A percentile compares a stretch with the other conserved stretches of the same genome.
These are phyloP conservation scores for Annulohypoxylon stygium DNA, from an alignment of 495 filamentous ascomycete genomes.

Conservation along the genomic window DNA sequence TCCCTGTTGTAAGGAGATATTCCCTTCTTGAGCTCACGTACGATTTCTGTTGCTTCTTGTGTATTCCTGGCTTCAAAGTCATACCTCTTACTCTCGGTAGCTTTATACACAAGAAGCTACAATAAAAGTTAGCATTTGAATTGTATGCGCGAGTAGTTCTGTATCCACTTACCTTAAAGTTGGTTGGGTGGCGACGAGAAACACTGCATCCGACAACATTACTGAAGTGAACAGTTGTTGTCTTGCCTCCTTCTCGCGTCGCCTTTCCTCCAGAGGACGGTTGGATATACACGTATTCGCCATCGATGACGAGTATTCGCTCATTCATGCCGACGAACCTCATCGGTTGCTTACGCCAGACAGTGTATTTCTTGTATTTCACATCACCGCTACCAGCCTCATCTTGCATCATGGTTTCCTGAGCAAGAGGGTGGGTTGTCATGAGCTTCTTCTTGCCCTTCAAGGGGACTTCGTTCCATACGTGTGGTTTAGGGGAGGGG, in stretches of 20 bases:
- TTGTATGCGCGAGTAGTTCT: neutral
- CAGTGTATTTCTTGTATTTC: constrained; percentile 87
- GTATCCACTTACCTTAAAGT: constrained; percentile 76
- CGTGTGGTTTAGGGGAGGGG: constrained; percentile 80
- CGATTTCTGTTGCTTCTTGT: constrained; percentile 88
- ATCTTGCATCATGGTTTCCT: constrained; percentile 75
- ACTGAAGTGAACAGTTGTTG: constrained; percentile 90
- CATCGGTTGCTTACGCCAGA: constrained; percentile 95
- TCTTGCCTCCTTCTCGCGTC: constrained; percentile 75
- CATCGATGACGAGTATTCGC: constrained; percentile 88
- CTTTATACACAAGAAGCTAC: constrained; percentile 80
- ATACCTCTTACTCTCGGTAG: constrained; percentile 91
- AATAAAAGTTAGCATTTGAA: constrained; percentile 25
- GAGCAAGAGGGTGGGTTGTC: constrained; percentile 80
- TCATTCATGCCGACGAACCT: constrained; percentile 87
- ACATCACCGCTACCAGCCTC: constrained; percentile 70
- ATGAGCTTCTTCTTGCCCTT: constrained; percentile 78
- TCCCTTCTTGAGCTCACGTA: constrained; percentile 84
- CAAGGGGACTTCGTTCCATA: constrained; percentile 66
- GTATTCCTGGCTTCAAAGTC: constrained; percentile 91
- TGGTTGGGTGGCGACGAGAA: constrained; percentile 87
- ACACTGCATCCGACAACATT: constrained; percentile 96
- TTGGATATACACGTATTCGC: constrained; percentile 96
- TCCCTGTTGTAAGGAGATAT: constrained; percentile 66
- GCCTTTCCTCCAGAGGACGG: constrained; percentile 72